Evolutionary conservation across 2,329 filamentous ascomycete genomes (phyloP).

Genomic region (Hymenoscyphus fructigenus): DNA sequence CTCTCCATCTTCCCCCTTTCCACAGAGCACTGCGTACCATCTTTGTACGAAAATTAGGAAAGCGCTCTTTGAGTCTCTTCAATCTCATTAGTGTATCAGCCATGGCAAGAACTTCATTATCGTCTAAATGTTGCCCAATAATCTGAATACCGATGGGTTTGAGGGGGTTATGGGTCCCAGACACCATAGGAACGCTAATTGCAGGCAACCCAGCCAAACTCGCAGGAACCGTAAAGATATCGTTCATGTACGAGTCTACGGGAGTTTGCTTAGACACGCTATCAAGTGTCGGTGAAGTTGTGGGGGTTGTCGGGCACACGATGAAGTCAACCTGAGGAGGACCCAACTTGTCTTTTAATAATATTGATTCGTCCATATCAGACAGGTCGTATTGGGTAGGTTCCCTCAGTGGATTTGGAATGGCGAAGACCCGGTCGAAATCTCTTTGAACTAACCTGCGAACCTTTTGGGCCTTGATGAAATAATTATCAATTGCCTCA

Average conservation of each 20-base stretch:
- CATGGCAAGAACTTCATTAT: slow-evolving; percentile 59
- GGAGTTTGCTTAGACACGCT: slow-evolving; percentile 55
- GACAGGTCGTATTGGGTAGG: slow-evolving; percentile 55
- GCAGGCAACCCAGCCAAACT: slow-evolving; percentile 89
- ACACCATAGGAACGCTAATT: slow-evolving; percentile 72
- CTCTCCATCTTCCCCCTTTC: too few relatives aligned
- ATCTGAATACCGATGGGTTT: slow-evolving; percentile 66
- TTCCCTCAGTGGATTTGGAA: slow-evolving; percentile 66
- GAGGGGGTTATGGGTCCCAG: slow-evolving; percentile 32
- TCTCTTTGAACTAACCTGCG: slow-evolving; percentile 80
- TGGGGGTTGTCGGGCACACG: slow-evolving; percentile 83
- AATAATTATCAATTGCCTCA: slow-evolving; percentile 92
- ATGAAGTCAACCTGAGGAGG: slow-evolving; percentile 77
- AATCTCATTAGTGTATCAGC: slow-evolving; percentile 39
- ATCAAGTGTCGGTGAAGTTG: slow-evolving; percentile 64
- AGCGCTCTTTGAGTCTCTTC: neutral
- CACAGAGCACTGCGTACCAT: too few relatives aligned
- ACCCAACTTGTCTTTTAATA: slow-evolving; percentile 55
- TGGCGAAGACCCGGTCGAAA: slow-evolving; percentile 76
- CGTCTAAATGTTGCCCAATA: slow-evolving; percentile 80
- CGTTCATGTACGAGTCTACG: slow-evolving; percentile 83
- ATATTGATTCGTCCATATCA: slow-evolving; percentile 55
- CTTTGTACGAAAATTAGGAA: too few relatives aligned
- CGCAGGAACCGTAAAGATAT: slow-evolving; percentile 93
- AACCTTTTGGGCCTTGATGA: slow-evolving; percentile 87